Evolutionary conservation across 2,329 filamentous ascomycete genomes (phyloP).

Genomic region (Aspergillus neoniger): DNA sequence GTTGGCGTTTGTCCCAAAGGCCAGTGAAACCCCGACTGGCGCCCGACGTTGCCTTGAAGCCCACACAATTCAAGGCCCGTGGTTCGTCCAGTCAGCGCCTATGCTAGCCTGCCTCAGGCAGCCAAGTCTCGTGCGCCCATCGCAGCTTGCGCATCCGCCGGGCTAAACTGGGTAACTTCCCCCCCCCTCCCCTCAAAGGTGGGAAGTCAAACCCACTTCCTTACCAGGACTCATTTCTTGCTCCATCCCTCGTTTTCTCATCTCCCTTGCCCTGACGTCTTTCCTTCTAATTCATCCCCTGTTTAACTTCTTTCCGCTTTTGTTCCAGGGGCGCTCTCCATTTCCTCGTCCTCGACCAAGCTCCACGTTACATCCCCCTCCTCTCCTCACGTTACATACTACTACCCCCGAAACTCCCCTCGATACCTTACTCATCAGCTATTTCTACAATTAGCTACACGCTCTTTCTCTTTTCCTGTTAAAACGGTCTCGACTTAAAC

Average conservation of each 20-base stretch:
- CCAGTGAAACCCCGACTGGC: not conserved
- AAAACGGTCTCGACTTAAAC: too few species aligned
- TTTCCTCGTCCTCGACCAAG: not conserved
- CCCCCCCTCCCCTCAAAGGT: not conserved
- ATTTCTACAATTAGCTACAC: not conserved
- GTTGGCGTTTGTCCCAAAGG: not conserved
- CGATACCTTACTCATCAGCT: not conserved
- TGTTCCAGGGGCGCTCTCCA: not conserved
- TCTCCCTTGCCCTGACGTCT: not conserved
- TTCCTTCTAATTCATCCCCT: not conserved
- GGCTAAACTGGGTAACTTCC: constrained; percentile 3
- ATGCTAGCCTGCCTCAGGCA: not conserved
- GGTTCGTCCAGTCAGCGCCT: not conserved
- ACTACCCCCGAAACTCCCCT: not conserved
- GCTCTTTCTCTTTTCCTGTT: not conserved
- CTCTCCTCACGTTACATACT: constrained; percentile 11
- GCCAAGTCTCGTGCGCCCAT: not conserved
- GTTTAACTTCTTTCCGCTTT: not conserved
- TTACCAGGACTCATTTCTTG: not conserved
- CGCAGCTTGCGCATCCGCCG: constrained; percentile 4
- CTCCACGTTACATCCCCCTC: constrained; percentile 3
- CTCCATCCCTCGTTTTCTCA: not conserved
- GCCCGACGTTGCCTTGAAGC: not conserved
- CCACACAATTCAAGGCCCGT: not conserved
- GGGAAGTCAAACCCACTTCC: constrained; percentile 2